Percentiles rank a stretch among this genome's conserved stretches.
These are phyloP conservation scores for Mortierella alpina DNA, from an alignment of 192 early-diverging fungal species.

Conservation along the genomic window DNA sequence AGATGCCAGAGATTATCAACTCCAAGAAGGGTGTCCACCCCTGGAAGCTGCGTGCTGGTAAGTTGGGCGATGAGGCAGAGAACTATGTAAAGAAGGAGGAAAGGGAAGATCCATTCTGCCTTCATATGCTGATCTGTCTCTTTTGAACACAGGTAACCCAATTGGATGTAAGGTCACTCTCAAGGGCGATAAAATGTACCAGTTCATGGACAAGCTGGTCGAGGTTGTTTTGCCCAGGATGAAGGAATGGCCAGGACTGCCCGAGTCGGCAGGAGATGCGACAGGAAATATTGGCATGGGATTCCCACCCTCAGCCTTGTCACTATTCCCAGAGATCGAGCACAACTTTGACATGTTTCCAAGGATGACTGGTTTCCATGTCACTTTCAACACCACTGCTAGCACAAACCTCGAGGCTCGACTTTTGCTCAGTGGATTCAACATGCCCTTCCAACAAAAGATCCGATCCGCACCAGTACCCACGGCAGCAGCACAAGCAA, in stretches of 20 bases:
- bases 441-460: constrained; percentile 82
- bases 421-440: constrained; percentile 88
- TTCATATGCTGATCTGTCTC: background rate
- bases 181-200: constrained; percentile 88
- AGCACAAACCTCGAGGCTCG: constrained; percentile 80
- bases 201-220: constrained; percentile 94
- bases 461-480: constrained; percentile 31
- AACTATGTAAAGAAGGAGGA: background rate
- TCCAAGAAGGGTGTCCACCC: constrained; percentile 82
- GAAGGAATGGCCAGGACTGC: constrained; percentile 90
- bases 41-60: constrained; percentile 88
- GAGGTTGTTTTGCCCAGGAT: constrained; percentile 94
- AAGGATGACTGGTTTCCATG: constrained; percentile 86
- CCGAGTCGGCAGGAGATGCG: constrained; percentile 77
- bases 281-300: constrained; percentile 87
- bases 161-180: constrained; percentile 87
- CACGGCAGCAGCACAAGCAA: constrained; percentile 12
- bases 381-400: constrained; percentile 88
- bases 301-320: constrained; percentile 84
- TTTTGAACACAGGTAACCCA: constrained; percentile 73
- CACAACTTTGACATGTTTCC: constrained; percentile 95
- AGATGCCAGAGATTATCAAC: constrained; percentile 82
- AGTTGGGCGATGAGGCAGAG: background rate
- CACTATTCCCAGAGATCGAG: constrained; percentile 98
- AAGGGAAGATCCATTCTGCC: no score